Evolutionary conservation across 139 green algal species (phyloP), one percentile per base, ranked within the genome.

Genomic region (Closterium sp.): DNA sequence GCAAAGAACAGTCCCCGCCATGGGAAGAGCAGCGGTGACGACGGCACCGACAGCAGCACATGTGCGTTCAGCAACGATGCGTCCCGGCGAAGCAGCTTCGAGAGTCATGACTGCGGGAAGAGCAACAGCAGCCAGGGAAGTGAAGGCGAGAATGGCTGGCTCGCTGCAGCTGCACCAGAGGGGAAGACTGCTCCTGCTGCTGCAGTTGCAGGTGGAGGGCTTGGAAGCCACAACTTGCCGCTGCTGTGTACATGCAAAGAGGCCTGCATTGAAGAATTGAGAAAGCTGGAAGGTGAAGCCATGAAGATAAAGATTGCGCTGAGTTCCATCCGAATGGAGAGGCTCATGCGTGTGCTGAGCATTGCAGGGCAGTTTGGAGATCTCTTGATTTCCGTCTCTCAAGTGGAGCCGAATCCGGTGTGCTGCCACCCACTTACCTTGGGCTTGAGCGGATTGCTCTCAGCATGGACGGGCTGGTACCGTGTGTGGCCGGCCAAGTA

Each of bases 401-500:
- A 91, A 21, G 33, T 91, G n/a, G 88, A 91, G 69, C 88, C 88
- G 19, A 91, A 91, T 38, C 88, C 88, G 7, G 66, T 91, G 32
- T 85, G 66, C 88, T 91, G 66, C 66, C 88, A 91, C 69, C 88
- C 88, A 30, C 69, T 91, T 43, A 88, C 88, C 5, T 3, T 88
- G 8, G 88, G 88, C 33, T 64, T 91, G 25, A 91, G 88, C 31
- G 88, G 88, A 31, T 55, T 91, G 25, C 32, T 91, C 16, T 91
- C 88, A 33, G 88, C 88, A 32, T 91, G 88, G 88, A 38, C 88
- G 31, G 88, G 88, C 36, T 91, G 88, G 88, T 91, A 91, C 33
- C n/a, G 88, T 34, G 19, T 32, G 25, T 91, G 33, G 31, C 88
- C 88, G 12, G 88, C 85, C 83, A 86, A 86, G 55, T 76, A 76